Evolutionary conservation across 495 filamentous ascomycete genomes (phyloP), one percentile per base, ranked within the genome.

Genomic region (Penicillium samsonianum): DNA sequence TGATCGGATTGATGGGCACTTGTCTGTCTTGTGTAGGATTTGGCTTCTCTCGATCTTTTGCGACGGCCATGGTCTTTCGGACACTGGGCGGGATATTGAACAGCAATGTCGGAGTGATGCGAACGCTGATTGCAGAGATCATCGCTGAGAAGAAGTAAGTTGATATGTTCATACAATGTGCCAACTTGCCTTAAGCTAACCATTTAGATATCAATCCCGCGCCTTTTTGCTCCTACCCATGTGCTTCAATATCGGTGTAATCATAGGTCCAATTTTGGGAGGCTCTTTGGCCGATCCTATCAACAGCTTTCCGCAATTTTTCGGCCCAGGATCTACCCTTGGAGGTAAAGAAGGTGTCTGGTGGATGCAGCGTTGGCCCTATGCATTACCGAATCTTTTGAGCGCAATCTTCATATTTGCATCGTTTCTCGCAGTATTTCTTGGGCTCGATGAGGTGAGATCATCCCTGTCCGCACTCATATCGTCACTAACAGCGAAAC

Each of bases 221-320:
- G 90, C 90, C 0, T 93, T 94, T 55, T 67, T 92, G 33, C 72
- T 94, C n/a, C 65, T 96, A 50, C 91, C 91, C 0, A 86, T 93
- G 80, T 88, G 84, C 41, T 91, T 90, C 59, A 93, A 91, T 53
- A 72, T 81, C 45, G 90, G 89, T 0, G 85, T 91, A 23, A 87
- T 93, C 50, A 76, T 87, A 40, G 86, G 84, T 5, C 83, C 82
- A 8, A 67, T 81, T 19, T 50, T 90, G 2, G 89, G 89, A 17
- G 90, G 90, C 12, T 68, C 85, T 26, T 70, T 92, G 48, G 87
- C 89, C 6, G 88, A 94, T 66, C 90, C 90, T 0, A 79, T 84
- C 1, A 76, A 75, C 3, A 87, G 77, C 37, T 81, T 86, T 58
- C 86, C 90, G 1, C 69, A 73, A 16, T 31, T 92, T 0, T 92